Conservation (phyloP, 2,329 filamentous ascomycete genomes). For the Pseudocercospora vitis region DNA sequence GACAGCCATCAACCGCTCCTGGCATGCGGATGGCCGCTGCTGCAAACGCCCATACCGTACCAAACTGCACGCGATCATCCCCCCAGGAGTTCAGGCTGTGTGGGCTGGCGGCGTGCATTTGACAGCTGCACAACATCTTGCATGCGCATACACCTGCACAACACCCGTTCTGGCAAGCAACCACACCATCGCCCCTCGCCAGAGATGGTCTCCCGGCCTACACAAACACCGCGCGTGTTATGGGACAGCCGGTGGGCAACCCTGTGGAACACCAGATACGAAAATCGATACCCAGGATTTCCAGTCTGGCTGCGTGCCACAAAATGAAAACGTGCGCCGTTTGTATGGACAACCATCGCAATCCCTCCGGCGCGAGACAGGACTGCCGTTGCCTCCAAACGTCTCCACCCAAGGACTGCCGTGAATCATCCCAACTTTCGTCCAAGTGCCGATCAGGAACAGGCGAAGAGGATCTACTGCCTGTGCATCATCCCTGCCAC, state of each 20-base stretch:
- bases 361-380: not conserved
- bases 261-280: conserved; percentile 2
- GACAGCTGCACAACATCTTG: conserved; percentile 4
- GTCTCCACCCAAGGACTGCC: not conserved
- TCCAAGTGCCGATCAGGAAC: not conserved
- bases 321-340: no score
- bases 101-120: not conserved
- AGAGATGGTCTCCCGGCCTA: not conserved
- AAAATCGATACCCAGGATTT: not conserved
- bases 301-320: conserved; percentile 1
- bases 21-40: conserved; percentile 1
- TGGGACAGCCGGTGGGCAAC: conserved; percentile 1
- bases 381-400: not conserved
- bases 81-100: conserved; percentile 1
- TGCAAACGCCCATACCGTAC: conserved; percentile 4
- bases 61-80: not conserved
- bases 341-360: not conserved
- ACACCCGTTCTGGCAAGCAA: not conserved
- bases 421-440: conserved; percentile 1
- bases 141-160: not conserved
- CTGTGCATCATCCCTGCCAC: conserved; percentile 1
- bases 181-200: not conserved
- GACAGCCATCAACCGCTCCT: not conserved
- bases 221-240: not conserved
- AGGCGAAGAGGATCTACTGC: not conserved